Evolutionary conservation across 768 basidiomycete species (phyloP).

Genomic region (Podaxis sp.): DNA sequence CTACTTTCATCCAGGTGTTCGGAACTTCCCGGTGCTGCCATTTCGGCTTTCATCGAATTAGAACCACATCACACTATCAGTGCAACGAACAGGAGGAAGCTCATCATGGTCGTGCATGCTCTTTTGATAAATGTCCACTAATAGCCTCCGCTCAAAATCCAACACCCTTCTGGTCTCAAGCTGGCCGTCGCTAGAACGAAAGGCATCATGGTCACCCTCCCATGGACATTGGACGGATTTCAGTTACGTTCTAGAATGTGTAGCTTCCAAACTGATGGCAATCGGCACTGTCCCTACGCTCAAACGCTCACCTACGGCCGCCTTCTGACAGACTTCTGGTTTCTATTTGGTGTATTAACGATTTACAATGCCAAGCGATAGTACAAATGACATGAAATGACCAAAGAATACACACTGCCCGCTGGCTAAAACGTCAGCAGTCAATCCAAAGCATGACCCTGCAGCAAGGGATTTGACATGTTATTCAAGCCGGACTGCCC

Average conservation of each 20-base stretch:
- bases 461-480: not conserved
- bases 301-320: not conserved
- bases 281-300: not conserved
- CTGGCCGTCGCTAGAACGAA: no score
- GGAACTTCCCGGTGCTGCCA: not conserved
- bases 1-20: not conserved
- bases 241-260: not conserved
- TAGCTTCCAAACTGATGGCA: not conserved
- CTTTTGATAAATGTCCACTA: no score
- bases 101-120: no score
- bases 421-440: not conserved
- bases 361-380: not conserved
- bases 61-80: no score
- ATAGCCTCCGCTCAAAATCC: no score
- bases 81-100: no score
- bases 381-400: not conserved
- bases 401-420: not conserved
- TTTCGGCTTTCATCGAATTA: not conserved
- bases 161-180: no score
- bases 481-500: not conserved
- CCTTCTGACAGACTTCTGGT: not conserved
- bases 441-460: not conserved
- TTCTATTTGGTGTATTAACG: not conserved
- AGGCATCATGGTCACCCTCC: no score
- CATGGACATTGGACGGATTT: not conserved